These are phyloP conservation scores for Apiospora kogelbergensis DNA, from an alignment of 2,329 filamentous ascomycete genomes.

Conservation along the genomic window DNA sequence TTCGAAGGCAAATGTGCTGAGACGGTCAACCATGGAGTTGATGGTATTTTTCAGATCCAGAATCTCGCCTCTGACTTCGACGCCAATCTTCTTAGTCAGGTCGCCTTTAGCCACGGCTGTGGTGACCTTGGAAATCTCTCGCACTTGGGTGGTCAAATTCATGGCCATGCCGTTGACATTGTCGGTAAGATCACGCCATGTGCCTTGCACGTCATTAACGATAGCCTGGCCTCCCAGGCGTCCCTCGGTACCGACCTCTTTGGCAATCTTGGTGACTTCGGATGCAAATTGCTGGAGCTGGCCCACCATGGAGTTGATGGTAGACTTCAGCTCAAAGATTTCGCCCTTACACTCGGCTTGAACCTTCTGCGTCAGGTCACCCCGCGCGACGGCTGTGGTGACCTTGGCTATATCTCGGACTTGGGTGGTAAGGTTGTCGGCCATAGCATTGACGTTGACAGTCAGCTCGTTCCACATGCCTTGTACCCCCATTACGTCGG, in stretches of 20 bases:
- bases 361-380: slow-evolving; percentile 95
- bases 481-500: slow-evolving; percentile 79
- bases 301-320: slow-evolving; percentile 99
- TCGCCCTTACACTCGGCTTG: slow-evolving; percentile 90
- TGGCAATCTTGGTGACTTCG: slow-evolving; percentile 94
- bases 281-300: slow-evolving; percentile 95
- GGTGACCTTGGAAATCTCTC: slow-evolving; percentile 95
- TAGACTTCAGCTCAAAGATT: slow-evolving; percentile 92
- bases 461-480: slow-evolving; percentile 89
- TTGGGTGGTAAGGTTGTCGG: slow-evolving; percentile 82
- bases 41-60: slow-evolving; percentile 95
- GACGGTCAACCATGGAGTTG: slow-evolving; percentile 97
- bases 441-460: slow-evolving; percentile 86
- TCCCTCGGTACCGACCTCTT: slow-evolving; percentile 95
- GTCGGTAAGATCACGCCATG: slow-evolving; percentile 93
- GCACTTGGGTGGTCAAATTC: slow-evolving; percentile 95
- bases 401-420: slow-evolving; percentile 92
- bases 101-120: slow-evolving; percentile 94
- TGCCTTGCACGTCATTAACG: slow-evolving; percentile 93
- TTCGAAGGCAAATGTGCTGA: slow-evolving; percentile 94
- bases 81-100: slow-evolving; percentile 92
- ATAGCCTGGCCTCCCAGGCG: slow-evolving; percentile 92
- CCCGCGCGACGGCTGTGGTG: slow-evolving; percentile 71
- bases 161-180: slow-evolving; percentile 97
- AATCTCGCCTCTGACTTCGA: slow-evolving; percentile 92